A percentile compares a stretch with the other conserved stretches of the same genome.
Evolutionary conservation across 1,284 basidiomycete species (phyloP).

Genomic region (Fistulina hepatica): DNA sequence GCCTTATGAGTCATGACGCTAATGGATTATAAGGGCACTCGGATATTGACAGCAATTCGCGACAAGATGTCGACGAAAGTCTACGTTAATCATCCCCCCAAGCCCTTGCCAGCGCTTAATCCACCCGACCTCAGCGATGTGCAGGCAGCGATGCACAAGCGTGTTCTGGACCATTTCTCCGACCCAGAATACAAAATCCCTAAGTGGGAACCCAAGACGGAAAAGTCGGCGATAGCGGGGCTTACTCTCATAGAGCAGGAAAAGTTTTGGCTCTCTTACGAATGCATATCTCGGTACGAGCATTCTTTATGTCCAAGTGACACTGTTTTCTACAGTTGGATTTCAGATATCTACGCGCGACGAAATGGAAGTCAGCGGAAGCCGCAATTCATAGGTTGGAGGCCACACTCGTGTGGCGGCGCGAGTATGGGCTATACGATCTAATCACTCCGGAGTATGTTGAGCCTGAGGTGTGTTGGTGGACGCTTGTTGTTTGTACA

Average conservation of each 20-base stretch:
- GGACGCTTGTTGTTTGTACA: no score
- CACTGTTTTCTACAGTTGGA: no score
- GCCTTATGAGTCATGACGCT: no score
- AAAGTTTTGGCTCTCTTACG: slow-evolving; percentile 67
- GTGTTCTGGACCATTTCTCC: slow-evolving; percentile 50
- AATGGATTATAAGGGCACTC: no score
- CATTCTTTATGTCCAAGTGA: neutral
- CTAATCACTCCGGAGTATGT: slow-evolving; percentile 44
- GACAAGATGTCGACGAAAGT: no score
- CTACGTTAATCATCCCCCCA: neutral
- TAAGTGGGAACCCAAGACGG: slow-evolving; percentile 16
- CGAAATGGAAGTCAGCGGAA: slow-evolving; percentile 54
- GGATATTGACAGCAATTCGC: no score
- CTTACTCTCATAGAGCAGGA: slow-evolving; percentile 44
- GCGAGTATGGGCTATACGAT: slow-evolving; percentile 61
- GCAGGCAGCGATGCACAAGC: slow-evolving; percentile 41
- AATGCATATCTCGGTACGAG: slow-evolving; percentile 53
- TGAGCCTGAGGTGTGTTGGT: slow-evolving; percentile 53
- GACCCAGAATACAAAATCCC: slow-evolving; percentile 42
- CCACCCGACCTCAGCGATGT: slow-evolving; percentile 28
- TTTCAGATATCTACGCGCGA: slow-evolving; percentile 61
- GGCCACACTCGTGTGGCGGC: slow-evolving; percentile 60
- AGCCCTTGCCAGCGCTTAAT: neutral
- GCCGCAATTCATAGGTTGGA: slow-evolving; percentile 54
- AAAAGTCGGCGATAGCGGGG: slow-evolving; percentile 28